Base-by-base conservation (phyloP, 208 protist species). In the Strigomonas galati region DNA sequence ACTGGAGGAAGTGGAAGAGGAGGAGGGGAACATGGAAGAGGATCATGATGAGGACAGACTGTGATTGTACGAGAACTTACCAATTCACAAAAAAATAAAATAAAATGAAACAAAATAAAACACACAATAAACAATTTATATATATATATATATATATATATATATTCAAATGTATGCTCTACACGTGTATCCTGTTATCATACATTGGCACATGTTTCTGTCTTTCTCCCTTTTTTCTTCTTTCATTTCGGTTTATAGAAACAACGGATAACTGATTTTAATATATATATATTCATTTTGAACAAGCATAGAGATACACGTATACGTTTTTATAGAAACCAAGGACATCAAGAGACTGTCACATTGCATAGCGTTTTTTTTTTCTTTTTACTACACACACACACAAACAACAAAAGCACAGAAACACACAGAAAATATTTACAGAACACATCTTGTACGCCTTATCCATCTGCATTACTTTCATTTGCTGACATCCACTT, bases 131-230 rank as follows among this genome's bases (percentile, higher is more conserved):
- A 17, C 56, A 52, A n/a, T 60, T 55, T 30, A 62, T 48, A 27
- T 52, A 49, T 53, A 61, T 66, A 44, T 55, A 44, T 49, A 30
- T 72, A 17, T 77, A 65, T 71, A 24, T 69, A 69, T 74, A 40
- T 74, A 64, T 60, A 63, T 64, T 57, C 24, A 28, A 24, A 26
- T 58, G 23, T 32, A 49, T 62, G 14, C 52, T 60, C 51, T 28
- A 7, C 2, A 28, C 46, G 21, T 17, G 17, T 21, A 21, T 28
- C 12, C 35, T 65, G 6, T 43, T 51, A 55, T 35, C 14, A 4
- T 62, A 0, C 52, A 2, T 49, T 63, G 30, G 32, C 28, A 37
- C n/a, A 10, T 53, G 5, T 65, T 26, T 48, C 12, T 27, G 49
- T 60, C 44, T 62, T 65, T 64, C 28, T 57, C 48, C 26, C n/a